Base-by-base conservation (phyloP, 2,329 filamentous ascomycete genomes). In the Stromatinia cepivora region DNA sequence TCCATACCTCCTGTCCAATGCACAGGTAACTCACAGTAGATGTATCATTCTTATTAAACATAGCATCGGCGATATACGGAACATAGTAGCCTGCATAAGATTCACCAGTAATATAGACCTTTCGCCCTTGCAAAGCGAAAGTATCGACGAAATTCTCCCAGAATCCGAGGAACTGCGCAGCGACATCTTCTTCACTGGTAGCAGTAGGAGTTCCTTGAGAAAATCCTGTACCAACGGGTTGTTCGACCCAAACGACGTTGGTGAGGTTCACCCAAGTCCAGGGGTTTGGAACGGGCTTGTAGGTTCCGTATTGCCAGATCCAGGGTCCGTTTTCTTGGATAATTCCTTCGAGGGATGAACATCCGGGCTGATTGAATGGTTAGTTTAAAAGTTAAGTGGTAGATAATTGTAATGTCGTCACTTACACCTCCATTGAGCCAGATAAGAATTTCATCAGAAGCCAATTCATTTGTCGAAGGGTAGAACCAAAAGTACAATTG, bases 241-340 rank as follows among this genome's bases (percentile, higher is more conserved):
- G 76, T 59, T 78, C 76, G 48, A 78, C 70, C 73, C 75, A 78
- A 6, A 78, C 72, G 11, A 77, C 71, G 63, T 76, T 78, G 46
- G 77, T 77, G 11, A 76, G 71, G 20, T 76, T 76, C 1, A 72
- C 69, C 77, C 76, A 77, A 2, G 73, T 75, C 52, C 72, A 78
- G 28, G 74, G 75, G 54, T 78, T 78, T 31, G 59, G 63, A 2
- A 76, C 74, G 17, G 76, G 76, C n/a, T 69, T 82, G 68, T 83
- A 85, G 0, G 90, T 94, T 46, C 92, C 92, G 17, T 87, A 83
- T 76, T 90, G 86, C 89, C 90, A 92, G 7, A 85, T 69, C 75
- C 92, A 90, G 0, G 91, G 90, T 0, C 92, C 91, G 74, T 93
- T 94, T 74, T 94, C 92, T 64, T 92, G 90, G 13, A 94, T 78